Base-by-base conservation (phyloP, 2,329 filamentous ascomycete genomes). In the Ophiostoma montium region DNA sequence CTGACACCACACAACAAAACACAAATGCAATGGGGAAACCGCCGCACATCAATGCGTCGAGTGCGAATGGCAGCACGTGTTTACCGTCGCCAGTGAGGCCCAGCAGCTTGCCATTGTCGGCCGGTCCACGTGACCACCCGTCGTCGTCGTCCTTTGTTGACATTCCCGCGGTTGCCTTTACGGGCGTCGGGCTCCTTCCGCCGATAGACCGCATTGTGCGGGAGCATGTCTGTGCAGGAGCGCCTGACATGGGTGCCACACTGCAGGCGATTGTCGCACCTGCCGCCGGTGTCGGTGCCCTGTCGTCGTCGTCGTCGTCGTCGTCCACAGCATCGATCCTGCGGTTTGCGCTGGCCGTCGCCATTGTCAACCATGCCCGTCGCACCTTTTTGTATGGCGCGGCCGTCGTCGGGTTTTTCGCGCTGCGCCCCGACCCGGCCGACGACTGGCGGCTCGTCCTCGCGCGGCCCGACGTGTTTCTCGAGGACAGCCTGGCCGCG, bases 331-430 rank as follows among this genome's bases (percentile, higher is more conserved):
- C 8, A 1, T 48, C 53, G 5, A 56, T 56, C 2, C 54, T 62
- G 12, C 52, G 55, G 1, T 58, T 59, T 45, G 56, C 46, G 16
- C 9, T 30, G 13, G 57, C 67, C 46, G 59, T 65, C 15, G 51
- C 39, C 39, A 30, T 68, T 12, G 38, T 63, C 23, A 63, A 70
- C 59, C 67, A 71, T 54, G 56, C 66, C 15, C 62, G 65, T 5
- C 57, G 63, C 18, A 55, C 61, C n/a, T 50, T 68, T 0, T 38
- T 49, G 11, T 36, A 41, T 16, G 48, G 48, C 21, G 5, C 59
- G 53, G 56, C 50, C 0, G 60, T 59, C 3, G 23, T 23, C 5
- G 23, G 39, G 7, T 42, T 31, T n/a, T 54, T 60, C 19, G 64
- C 23, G 10, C 18, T 44, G 42, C 30, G 42, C 5, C 27, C 42